Base-by-base conservation (phyloP, 768 basidiomycete genomes). In the Pilatotrama ljubarskyi region DNA sequence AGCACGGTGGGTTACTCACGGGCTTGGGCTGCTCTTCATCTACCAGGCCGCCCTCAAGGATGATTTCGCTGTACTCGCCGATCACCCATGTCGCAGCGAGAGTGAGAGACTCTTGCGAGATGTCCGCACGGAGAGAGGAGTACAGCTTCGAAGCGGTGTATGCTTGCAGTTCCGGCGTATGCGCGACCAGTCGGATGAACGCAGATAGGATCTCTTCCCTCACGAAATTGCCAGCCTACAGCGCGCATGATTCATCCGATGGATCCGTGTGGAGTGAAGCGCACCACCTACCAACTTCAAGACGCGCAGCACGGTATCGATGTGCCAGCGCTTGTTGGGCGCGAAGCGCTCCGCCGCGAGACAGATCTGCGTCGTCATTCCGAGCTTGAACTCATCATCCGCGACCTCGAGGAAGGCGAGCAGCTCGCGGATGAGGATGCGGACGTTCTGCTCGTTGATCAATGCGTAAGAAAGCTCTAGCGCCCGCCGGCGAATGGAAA, bases 311-410 rank as follows among this genome's bases (percentile, higher is more conserved):
- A 98, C 92, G 0, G 97, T 98, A 72, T 98, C 97, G 52, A 99
- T 99, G 72, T 99, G 97, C 96, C 96, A 99, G 64, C 97, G 82
- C 75, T 95, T 95, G 74, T 96, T 98, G 0, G 97, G 97, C 0
- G 96, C 96, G 70, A 93, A 98, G 44, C 95, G 81, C 74, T 99
- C 97, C 0, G 97, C 97, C 2, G 95, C 96, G 24, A 98, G 78
- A 54, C 89, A 93, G 48, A 99, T 95, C 73, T 99, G 96, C 0
- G 96, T 98, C 0, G 97, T 99, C 87, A 99, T 90, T 0, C 93
- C 91, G 14, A 93, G 84, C 76, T 99, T 99, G 80, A 99, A 99
- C 72, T 99, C 97, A 63, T 98, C 95, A 69, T 98, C 97, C 29
- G 97, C 96, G 18, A 98, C 93, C 68, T 98, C 96, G 15, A 99